These are phyloP conservation scores for Aspergillus bridgeri DNA, from an alignment of 495 filamentous ascomycete genomes.

Conservation along the genomic window DNA sequence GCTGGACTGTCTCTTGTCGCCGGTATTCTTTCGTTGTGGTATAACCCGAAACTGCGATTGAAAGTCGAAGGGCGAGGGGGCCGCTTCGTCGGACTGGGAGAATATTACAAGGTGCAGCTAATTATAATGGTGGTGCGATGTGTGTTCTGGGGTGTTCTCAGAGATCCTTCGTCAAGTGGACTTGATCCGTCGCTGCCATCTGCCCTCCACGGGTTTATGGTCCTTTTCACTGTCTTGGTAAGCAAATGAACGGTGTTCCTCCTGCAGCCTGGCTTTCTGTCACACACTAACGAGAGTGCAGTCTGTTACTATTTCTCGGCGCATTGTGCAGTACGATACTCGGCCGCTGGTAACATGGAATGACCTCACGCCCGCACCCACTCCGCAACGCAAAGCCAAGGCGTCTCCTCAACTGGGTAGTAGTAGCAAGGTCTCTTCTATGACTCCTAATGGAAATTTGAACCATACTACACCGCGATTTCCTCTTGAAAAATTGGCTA, in stretches of 20 bases:
- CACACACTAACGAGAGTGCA: conserved; percentile 20
- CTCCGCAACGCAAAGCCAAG: conserved; percentile 27
- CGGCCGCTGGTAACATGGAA: conserved; percentile 55
- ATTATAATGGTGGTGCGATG: conserved; percentile 57
- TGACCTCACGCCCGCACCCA: conserved; percentile 37
- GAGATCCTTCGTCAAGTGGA: conserved; percentile 42
- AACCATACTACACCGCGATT: conserved; percentile 30
- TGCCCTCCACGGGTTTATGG: conserved; percentile 55
- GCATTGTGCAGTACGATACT: conserved; percentile 49
- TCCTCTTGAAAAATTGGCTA: conserved; percentile 39
- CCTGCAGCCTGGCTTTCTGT: neutral
- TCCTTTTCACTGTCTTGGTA: conserved; percentile 54
- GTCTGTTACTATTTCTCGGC: conserved; percentile 41
- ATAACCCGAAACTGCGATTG: conserved; percentile 69
- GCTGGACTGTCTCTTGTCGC: conserved; percentile 48
- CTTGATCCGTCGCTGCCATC: conserved; percentile 38
- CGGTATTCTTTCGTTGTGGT: conserved; percentile 62
- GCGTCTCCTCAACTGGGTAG: conserved; percentile 20
- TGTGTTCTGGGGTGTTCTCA: conserved; percentile 49
- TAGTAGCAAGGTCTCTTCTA: conserved; percentile 12
- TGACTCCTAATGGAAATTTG: conserved; percentile 20
- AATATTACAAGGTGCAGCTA: conserved; percentile 68
- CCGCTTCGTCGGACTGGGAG: conserved; percentile 59
- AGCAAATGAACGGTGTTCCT: conserved; percentile 26
- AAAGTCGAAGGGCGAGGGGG: conserved; percentile 60